Base-by-base conservation (phyloP, 177 flowering plant species). In the Tripterygium wilfordii region DNA sequence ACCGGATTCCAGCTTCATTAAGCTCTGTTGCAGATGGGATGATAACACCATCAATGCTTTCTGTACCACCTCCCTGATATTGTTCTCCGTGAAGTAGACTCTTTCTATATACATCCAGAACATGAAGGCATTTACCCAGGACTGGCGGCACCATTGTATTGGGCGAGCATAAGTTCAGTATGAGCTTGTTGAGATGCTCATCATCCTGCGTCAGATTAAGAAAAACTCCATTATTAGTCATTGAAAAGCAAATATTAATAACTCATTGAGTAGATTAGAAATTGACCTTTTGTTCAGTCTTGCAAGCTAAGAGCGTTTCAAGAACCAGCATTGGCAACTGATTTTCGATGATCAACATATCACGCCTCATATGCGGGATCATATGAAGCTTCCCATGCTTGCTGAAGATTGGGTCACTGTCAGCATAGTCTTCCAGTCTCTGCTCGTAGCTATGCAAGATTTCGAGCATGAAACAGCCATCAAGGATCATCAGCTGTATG, bases 381-480 rank as follows among this genome's bases (percentile, higher is more conserved):
- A 62, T 33, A 45, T 79, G 23, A 6, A 50, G 31, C 48, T 22
- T 37, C 25, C 56, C 50, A 37, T 51, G 56, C 20, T 17, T 17
- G 31, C 56, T 50, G 27, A 58, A 58, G 10, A 57, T 42, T 0
- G 61, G 61, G 15, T 57, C 61, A 28, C 20, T 22, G 28, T 15
- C 61, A 64, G 42, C 71, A 61, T 64, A 78, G 60, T 80, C 88
- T 58, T 72, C 64, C 68, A 55, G 54, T 58, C 57, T 45, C 40
- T 37, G 71, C 53, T 74, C 65, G 67, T 69, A 70, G 64, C 70
- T 75, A 65, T 57, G 48, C 31, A 72, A 63, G 12, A 74, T 40
- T 54, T 81, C 88, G 1, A 78, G 72, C 74, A 81, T 63, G 63
- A 81, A 74, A 53, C 82, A 71, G 0, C 88, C 88, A 19, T 82